Base-by-base conservation (phyloP, 257 asterid genomes). In the Anisodus tanguticus region DNA sequence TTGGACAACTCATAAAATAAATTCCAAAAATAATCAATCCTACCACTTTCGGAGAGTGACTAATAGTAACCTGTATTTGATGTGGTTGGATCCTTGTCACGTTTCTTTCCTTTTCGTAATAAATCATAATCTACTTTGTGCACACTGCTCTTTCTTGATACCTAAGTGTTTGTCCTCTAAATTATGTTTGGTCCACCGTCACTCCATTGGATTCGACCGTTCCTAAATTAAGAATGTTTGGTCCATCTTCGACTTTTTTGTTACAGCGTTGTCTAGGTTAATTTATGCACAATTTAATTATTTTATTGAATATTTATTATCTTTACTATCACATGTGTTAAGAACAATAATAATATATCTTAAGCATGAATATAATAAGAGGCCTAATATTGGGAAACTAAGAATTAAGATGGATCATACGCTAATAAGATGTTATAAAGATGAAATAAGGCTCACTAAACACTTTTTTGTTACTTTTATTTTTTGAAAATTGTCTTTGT, bases 1-100 rank as follows among this genome's bases (percentile, higher is more conserved):
- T 77, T 77, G 59, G 82, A 77, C 82, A 77, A 53, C 64, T 77
- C 82, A 77, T 26, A 26, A 53, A 77, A 41, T 16, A 8, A 69
- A 41, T 69, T 69, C 35, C 78, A 69, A 69, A 69, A 69, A 15
- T 3, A 53, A 77, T 26, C 9, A 77, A 77, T 31, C 31, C 81
- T 55, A 76, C 81, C 81, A 53, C 49, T 51, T 31, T 76, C 6
- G 64, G 49, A 77, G 31, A 26, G 49, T 77, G 64, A 53, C 64
- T 13, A 39, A 74, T 74, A 12, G 8, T 51, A 51, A 26, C 26
- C 26, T 26, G 63, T 76, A 74, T 57, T 74, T 74, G 81, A 47
- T 47, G 49, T 35, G 76, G 54, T 69, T 69, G 22, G 63, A 51
- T 76, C 63, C 63, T 22, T 51, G 15, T 53, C 82, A 77, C 81